phyloP scores from a whole-genome alignment of 371 early-diverging fungal genomes.

The Apophysomyces sp. region DNA sequence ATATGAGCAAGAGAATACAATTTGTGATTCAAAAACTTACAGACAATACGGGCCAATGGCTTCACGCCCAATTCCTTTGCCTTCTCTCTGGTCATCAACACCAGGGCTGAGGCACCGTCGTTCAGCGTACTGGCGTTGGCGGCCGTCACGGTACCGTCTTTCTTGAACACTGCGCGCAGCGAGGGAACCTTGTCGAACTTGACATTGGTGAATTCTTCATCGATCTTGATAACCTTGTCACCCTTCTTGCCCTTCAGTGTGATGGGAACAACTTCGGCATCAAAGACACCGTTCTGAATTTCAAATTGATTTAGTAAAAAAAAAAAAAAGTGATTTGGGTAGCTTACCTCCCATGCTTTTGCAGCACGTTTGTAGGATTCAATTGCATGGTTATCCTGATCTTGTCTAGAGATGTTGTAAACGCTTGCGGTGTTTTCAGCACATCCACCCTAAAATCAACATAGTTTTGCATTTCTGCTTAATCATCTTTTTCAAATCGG shows the following conservation, averaged over 20 bases:
- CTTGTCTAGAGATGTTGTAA: constrained; percentile 78
- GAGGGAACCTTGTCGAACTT: constrained; percentile 62
- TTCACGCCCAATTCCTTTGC: constrained; percentile 75
- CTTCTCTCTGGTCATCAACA: constrained; percentile 81
- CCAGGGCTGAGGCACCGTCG: constrained; percentile 96
- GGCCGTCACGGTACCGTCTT: constrained; percentile 88
- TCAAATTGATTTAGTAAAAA: background rate
- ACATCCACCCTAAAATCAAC: constrained; percentile 90
- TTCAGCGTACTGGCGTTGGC: constrained; percentile 93
- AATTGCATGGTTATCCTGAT: constrained; percentile 91
- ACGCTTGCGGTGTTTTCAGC: constrained; percentile 92
- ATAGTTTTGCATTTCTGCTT: background rate
- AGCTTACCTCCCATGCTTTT: constrained; percentile 67
- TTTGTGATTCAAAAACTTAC: constrained; percentile 25
- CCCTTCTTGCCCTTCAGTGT: constrained; percentile 78
- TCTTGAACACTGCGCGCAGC: constrained; percentile 62
- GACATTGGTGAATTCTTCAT: constrained; percentile 88
- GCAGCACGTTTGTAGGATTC: constrained; percentile 85
- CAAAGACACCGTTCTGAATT: constrained; percentile 61
- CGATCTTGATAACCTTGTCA: constrained; percentile 67
- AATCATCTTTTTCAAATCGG: background rate
- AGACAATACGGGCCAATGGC: constrained; percentile 79
- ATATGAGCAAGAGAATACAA: background rate
- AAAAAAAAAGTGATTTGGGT: background rate
- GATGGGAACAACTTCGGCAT: constrained; percentile 86